Evolutionary conservation across 306 rosid genomes (phyloP), one percentile per base, ranked within the genome.

Genomic region (Acacia crassicarpa): DNA sequence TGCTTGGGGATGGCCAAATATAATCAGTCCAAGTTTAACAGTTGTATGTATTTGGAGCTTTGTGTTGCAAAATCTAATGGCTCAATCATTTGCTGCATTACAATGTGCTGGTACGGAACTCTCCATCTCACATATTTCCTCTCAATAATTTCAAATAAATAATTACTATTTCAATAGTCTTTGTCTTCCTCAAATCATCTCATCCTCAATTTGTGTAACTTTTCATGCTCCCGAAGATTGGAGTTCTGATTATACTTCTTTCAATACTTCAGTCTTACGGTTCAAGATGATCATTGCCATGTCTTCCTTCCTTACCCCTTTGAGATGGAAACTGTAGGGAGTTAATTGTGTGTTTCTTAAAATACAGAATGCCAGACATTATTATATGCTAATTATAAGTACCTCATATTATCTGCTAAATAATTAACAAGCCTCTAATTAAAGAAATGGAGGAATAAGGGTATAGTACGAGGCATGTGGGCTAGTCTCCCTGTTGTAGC

Each of bases 81-180:
- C 86, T 56, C 13, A 85, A 88, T 88, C 82, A 91, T 89, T 80
- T 80, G 84, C 68, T 83, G 38, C 72, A 72, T 66, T 76, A 54
- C 15, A 14, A 11, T 12, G 13, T 23, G 33, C 46, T 72, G 49
- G 83, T 88, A 77, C 87, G 88, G 87, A 80, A 20, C 23, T 75
- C 80, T 83, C 20, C 85, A 49, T 65, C 56, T 13, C 45, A 40
- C 22, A 35, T 49, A 41, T 67, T 81, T 73, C 43, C 66, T 33
- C n/a, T 12, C n/a, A 16, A 15, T 30, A 23, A 27, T 27, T 62
- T 12, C 16, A 1, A 62, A 27, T 62, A 30, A 12, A 4, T 62
- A 27, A 25, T 25, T 23, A 58, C 32, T 58, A 22, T 22, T 58
- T 20, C 15, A 53, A 58, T 9, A n/a, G 23, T 20, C 62, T 58